Conservation (phyloP, 805 yeast species). For the Candida piceae region DNA sequence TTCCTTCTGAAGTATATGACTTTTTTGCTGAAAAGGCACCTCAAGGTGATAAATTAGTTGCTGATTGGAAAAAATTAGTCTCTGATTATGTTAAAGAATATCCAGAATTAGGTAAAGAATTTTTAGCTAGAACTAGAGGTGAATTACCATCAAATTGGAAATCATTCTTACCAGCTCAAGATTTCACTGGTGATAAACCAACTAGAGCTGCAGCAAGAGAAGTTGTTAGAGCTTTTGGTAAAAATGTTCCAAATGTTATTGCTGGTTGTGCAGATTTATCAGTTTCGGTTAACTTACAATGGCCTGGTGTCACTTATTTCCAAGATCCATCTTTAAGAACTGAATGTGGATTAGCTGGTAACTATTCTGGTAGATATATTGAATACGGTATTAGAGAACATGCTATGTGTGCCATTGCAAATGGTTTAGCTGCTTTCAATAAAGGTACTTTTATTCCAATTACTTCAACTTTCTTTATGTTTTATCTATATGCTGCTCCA, state of each 20-base stretch:
- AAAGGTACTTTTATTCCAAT: slow-evolving; percentile 80
- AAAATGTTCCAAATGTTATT: slow-evolving; percentile 50
- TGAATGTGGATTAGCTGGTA: slow-evolving; percentile 56
- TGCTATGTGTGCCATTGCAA: slow-evolving; percentile 97
- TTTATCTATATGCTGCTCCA: slow-evolving; percentile 80
- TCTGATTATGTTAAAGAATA: slow-evolving; percentile 58
- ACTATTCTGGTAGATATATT: slow-evolving; percentile 86
- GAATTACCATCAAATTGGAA: slow-evolving; percentile 86
- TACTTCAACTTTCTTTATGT: slow-evolving; percentile 67
- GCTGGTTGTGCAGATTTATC: slow-evolving; percentile 99
- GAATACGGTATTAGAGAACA: slow-evolving; percentile 99
- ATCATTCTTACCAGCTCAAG: slow-evolving; percentile 71
- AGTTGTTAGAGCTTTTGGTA: slow-evolving; percentile 67
- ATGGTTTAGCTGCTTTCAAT: slow-evolving; percentile 91
- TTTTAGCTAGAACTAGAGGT: slow-evolving; percentile 68
- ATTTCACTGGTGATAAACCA: slow-evolving; percentile 82
- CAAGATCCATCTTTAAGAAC: slow-evolving; percentile 66
- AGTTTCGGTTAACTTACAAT: slow-evolving; percentile 84
- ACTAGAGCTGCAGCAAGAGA: slow-evolving; percentile 91
- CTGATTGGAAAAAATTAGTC: slow-evolving; percentile 67
- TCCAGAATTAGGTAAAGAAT: slow-evolving; percentile 75
- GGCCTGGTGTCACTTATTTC: slow-evolving; percentile 81
- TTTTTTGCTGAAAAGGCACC: slow-evolving; percentile 53
- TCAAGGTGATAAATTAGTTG: slow-evolving; percentile 62
- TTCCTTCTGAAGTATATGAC: slow-evolving; percentile 80